Evolutionary conservation across 2,329 filamentous ascomycete genomes (phyloP), one percentile per base, ranked within the genome.

Genomic region (Microthyrium microscopicum): DNA sequence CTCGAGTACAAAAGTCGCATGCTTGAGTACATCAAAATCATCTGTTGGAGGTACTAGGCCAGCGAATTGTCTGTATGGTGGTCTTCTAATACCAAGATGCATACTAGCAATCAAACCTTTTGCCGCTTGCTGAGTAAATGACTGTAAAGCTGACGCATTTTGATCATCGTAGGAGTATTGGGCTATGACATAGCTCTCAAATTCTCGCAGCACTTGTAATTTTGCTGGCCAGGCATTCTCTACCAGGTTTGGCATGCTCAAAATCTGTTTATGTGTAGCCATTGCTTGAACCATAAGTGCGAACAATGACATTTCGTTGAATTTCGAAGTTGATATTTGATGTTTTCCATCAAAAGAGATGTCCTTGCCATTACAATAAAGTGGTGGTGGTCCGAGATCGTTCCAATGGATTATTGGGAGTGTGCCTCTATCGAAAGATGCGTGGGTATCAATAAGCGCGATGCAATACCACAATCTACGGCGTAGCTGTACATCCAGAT

Each of bases 341-440:
- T 12, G 20, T 12, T n/a, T 13, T 13, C 11, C 35, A 33, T 4
- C 22, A 6, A 13, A 21, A 21, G 6, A n/a, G 12, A 33, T 13
- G 12, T 21, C 30, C 20, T n/a, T 22, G 20, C 25, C 30, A 22
- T 33, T 15, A 11, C 12, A 15, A 13, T 33, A 16, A 13, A 22
- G 8, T 5, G 30, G 30, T 13, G 18, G 13, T 13, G 13, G 18
- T 22, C 30, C 13, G 17, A 33, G 20, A 25, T 22, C 30, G 12
- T 29, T 20, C 3, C 24, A 35, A 4, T 27, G 33, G 11, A 40
- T 9, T 6, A 40, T 35, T 12, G 31, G 28, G 6, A 27, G 13
- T 5, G 39, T 40, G 4, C 39, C 39, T 29, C 39, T 22, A 20
- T 40, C 39, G 22, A 40, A 18, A 5, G 36, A 20, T 12, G 33